Percentiles rank a stretch among this genome's conserved stretches.
These are phyloP conservation scores for Stenogyne calaminthoides DNA, from an alignment of 305 asterid genomes.

Conservation along the genomic window DNA sequence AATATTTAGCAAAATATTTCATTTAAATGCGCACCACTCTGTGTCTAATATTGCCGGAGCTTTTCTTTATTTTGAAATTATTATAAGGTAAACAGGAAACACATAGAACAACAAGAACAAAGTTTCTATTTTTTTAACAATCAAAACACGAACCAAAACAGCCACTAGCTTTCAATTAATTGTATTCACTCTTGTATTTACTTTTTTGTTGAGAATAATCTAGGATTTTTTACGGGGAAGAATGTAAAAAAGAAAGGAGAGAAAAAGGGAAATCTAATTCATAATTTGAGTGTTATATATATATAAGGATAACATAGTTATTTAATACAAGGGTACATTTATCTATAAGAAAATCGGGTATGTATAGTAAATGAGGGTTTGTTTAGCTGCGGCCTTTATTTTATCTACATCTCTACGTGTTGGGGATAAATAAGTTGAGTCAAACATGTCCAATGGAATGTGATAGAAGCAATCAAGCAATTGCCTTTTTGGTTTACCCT, in stretches of 20 bases:
- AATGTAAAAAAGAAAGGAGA: too few relatives aligned
- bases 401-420: background rate
- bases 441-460: background rate
- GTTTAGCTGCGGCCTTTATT: too few relatives aligned
- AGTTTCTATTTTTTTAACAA: background rate
- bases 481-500: background rate
- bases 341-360: too few relatives aligned
- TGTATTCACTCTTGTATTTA: background rate
- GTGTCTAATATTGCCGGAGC: too few relatives aligned
- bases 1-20: conserved; percentile 7
- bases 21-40: background rate
- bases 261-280: too few relatives aligned
- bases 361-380: too few relatives aligned
- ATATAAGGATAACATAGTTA: too few relatives aligned
- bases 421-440: conserved; percentile 10
- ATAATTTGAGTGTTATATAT: too few relatives aligned
- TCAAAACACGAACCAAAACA: background rate
- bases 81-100: background rate
- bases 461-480: background rate
- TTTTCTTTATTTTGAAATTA: background rate
- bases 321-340: too few relatives aligned
- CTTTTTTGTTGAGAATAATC: too few relatives aligned
- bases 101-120: background rate
- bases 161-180: background rate
- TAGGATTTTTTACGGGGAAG: too few relatives aligned